Base-by-base conservation (phyloP, 2,329 filamentous ascomycete genomes). In the Hysterium pulicare region DNA sequence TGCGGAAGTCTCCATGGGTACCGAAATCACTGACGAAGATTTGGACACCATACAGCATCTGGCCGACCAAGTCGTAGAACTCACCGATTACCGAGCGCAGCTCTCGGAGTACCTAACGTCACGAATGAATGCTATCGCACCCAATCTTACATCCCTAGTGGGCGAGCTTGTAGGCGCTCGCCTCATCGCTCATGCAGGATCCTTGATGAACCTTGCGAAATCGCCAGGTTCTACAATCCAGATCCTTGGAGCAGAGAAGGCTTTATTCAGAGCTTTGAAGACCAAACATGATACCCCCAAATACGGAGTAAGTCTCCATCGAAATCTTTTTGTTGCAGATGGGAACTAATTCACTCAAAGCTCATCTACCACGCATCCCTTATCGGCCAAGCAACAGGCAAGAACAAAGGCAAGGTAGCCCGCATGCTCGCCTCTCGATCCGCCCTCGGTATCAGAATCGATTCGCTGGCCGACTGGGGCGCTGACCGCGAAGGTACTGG, bases 331-430 rank as follows among this genome's bases (percentile, higher is more conserved):
- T 94, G 93, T 73, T 87, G 95, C 71, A 86, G 87, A 37, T 93
- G 88, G n/a, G n/a, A n/a, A n/a, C n/a, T n/a, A n/a, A n/a, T 40
- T n/a, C n/a, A n/a, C n/a, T n/a, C n/a, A n/a, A n/a, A n/a, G n/a
- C 81, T 98, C 34, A 94, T 98, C 53, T 94, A 69, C 53, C 67
- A 70, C 50, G 67, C 67, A 13, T 69, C 66, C 21, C 81, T 98
- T 33, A 93, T 98, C 48, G 93, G 93, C 33, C 93, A 98, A 74
- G 93, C 93, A 22, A 95, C 88, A 16, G 93, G 93, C 61, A 91
- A 89, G 76, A 97, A 97, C 78, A 98, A 98, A 84, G 93, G 93
- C 59, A 98, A 98, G 78, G 95, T 98, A 63, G 93, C 93, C 32
- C 88, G 93, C 79, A 90, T 95, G 77, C 80, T 98, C 48, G 87